Percentiles rank a stretch among this genome's conserved stretches.
Conservation (phyloP, 176 grass and related monocot genomes). For the Triticum timopheevii region DNA sequence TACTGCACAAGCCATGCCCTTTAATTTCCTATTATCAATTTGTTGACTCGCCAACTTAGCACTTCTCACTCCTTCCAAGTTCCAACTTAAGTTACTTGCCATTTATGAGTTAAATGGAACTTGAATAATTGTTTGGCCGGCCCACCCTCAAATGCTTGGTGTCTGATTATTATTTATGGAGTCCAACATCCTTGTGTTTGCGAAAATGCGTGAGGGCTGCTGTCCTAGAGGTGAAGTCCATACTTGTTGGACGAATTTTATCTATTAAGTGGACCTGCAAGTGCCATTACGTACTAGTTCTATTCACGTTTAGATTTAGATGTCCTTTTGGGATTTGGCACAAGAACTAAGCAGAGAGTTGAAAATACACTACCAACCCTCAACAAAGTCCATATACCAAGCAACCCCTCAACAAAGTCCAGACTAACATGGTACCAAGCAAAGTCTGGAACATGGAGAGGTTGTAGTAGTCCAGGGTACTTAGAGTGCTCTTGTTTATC, state of each 20-base stretch:
- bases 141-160: background rate
- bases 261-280: background rate
- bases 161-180: background rate
- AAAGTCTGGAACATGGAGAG: no score
- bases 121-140: background rate
- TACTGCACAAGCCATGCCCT: background rate
- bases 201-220: background rate
- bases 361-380: no score
- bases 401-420: no score
- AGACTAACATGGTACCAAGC: no score
- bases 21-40: background rate
- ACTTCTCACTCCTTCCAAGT: background rate
- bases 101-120: background rate
- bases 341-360: background rate
- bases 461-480: no score
- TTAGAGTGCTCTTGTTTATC: no score
- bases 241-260: background rate
- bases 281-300: background rate
- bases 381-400: no score
- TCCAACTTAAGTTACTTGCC: background rate
- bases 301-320: background rate
- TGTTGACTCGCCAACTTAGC: background rate
- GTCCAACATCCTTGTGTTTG: background rate
- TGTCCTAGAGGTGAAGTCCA: background rate
- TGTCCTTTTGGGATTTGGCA: background rate